Evolutionary conservation across 352 stramenopile genomes (phyloP).

Genomic region (Phytophthora fragariaefolia): DNA sequence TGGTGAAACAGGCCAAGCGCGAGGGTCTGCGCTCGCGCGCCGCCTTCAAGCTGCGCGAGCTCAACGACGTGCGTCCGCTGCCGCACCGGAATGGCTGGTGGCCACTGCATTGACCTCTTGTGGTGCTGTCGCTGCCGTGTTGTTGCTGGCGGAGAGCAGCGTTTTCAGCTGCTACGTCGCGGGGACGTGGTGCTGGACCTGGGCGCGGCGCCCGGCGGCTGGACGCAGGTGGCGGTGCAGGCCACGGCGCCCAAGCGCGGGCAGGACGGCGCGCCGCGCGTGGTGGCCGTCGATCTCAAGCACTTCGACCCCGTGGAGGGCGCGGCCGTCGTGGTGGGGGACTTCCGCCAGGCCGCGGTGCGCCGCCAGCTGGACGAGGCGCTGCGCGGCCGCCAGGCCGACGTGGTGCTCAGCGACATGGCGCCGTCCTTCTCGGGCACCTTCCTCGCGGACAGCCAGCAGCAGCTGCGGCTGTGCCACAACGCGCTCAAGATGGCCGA

Average conservation of each 20-base stretch:
- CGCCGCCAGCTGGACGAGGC: conserved; percentile 60
- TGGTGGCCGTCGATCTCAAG: conserved; percentile 82
- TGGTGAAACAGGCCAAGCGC: conserved; percentile 87
- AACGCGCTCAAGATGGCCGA: conserved; percentile 89
- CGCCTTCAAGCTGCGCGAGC: conserved; percentile 84
- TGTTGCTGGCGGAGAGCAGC: background rate
- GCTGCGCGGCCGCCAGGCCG: conserved; percentile 52
- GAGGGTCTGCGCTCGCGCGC: conserved; percentile 82
- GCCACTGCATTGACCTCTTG: too few relatives aligned
- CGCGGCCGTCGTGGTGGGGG: conserved; percentile 73
- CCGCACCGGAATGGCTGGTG: background rate
- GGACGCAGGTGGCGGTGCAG: conserved; percentile 85
- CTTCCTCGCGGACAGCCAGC: conserved; percentile 76
- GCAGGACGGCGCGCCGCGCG: conserved; percentile 25
- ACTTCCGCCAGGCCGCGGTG: conserved; percentile 75
- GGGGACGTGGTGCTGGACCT: conserved; percentile 84
- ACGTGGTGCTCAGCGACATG: conserved; percentile 92
- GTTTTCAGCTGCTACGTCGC: conserved; percentile 61
- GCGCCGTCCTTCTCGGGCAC: conserved; percentile 84
- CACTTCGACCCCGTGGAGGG: conserved; percentile 77
- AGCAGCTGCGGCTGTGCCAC: conserved; percentile 84
- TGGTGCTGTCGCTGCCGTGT: background rate
- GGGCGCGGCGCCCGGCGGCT: conserved; percentile 82
- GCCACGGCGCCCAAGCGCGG: conserved; percentile 35
- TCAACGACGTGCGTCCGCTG: conserved; percentile 61